phyloP scores from a whole-genome alignment of 345 rosid species.

The Lepidium didymum region DNA sequence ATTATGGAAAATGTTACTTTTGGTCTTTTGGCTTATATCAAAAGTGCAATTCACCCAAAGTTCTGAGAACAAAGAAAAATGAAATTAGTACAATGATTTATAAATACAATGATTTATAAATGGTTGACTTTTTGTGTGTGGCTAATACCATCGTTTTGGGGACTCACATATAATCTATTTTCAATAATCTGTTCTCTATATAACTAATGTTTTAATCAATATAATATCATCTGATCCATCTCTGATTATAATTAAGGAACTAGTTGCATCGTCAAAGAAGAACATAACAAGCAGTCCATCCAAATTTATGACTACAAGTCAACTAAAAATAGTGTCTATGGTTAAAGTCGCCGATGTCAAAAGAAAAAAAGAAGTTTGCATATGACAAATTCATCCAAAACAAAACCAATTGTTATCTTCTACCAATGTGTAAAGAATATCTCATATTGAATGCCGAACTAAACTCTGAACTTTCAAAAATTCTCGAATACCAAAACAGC shows the following conservation, averaged over 20 bases:
- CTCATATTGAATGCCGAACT: too few relatives aligned
- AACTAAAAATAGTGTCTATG: background rate
- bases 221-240: background rate
- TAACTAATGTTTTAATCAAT: background rate
- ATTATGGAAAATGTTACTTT: too few relatives aligned
- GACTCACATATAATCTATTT: background rate
- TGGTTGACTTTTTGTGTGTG: background rate
- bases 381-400: background rate
- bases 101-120: too few relatives aligned
- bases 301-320: background rate
- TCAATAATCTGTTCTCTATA: background rate
- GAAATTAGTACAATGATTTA: too few relatives aligned
- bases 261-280: background rate
- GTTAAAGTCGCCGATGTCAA: background rate
- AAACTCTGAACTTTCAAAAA: too few relatives aligned
- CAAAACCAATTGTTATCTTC: background rate
- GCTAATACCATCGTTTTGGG: background rate
- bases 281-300: background rate
- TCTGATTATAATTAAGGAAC: background rate
- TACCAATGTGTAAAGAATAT: too few relatives aligned
- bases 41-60: too few relatives aligned
- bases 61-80: too few relatives aligned
- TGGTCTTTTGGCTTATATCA: too few relatives aligned
- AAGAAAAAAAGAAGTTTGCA: background rate
- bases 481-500: too few relatives aligned